phyloP scores from a whole-genome alignment of 148 eudicot species.

The Rhododendron ovatum region DNA sequence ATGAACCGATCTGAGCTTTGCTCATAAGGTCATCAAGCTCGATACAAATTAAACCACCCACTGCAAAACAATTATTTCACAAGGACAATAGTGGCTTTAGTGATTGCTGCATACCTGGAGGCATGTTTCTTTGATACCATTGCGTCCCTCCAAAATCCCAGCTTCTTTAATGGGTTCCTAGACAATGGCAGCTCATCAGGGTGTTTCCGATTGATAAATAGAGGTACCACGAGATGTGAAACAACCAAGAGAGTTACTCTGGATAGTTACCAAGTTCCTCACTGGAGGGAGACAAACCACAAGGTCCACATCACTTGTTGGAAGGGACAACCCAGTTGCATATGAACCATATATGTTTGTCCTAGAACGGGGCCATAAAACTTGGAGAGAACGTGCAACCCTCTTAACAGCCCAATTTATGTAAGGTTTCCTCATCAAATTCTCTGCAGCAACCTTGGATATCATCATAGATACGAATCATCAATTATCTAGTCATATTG shows the following conservation, averaged over 20 bases:
- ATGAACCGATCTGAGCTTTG: not conserved
- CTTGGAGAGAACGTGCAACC: conserved; percentile 94
- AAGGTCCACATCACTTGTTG: conserved; percentile 97
- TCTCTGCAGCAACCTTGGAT: conserved; percentile 80
- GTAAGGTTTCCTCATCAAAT: conserved; percentile 77
- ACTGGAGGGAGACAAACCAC: conserved; percentile 99
- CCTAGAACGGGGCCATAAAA: conserved; percentile 95
- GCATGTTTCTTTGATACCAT: conserved; percentile 97
- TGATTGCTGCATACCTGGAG: conserved; percentile 58
- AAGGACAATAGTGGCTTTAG: not conserved
- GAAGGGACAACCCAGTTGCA: conserved; percentile 94
- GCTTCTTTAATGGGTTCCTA: conserved; percentile 99
- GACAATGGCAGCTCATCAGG: conserved; percentile 14
- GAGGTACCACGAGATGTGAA: not conserved
- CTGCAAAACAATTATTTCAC: not conserved
- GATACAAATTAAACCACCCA: not conserved
- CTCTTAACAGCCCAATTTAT: conserved; percentile 96
- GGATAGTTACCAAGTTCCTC: conserved; percentile 68
- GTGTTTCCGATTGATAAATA: not conserved
- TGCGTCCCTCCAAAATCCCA: conserved; percentile 97
- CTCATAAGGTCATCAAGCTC: not conserved
- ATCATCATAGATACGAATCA: conserved; percentile 14
- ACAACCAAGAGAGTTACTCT: not conserved
- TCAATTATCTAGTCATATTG: conserved; percentile 6
- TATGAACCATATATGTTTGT: conserved; percentile 91